Conservation (phyloP, 768 basidiomycete genomes). For the Mycena galericulata region DNA sequence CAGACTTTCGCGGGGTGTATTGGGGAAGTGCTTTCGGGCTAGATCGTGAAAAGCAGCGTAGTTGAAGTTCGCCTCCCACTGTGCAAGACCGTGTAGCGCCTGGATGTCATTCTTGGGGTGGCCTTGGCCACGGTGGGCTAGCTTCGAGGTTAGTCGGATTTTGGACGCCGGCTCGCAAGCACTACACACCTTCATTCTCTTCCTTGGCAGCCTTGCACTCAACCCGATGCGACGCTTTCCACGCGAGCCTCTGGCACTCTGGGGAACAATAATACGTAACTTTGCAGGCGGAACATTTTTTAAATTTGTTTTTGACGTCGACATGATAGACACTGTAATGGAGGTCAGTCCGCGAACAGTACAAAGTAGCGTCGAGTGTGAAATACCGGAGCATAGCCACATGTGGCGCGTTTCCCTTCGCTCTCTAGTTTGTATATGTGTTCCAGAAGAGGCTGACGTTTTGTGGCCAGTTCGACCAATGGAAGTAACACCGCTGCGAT, state of each 20-base stretch:
- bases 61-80: conserved; percentile 43
- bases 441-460: neutral
- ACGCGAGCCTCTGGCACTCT: conserved; percentile 49
- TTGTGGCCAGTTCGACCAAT: too few species aligned
- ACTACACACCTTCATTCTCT: conserved; percentile 45
- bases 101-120: conserved; percentile 45
- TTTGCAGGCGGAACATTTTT: conserved; percentile 47
- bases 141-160: neutral
- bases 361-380: too few species aligned
- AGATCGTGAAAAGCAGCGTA: conserved; percentile 38
- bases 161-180: neutral
- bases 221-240: conserved; percentile 50
- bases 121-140: conserved; percentile 47
- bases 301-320: conserved; percentile 46
- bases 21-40: conserved; percentile 41
- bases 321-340: conserved; percentile 47
- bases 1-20: conserved; percentile 36
- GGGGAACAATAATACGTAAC: conserved; percentile 52
- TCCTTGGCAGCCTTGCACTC: conserved; percentile 49
- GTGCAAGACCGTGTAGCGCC: conserved; percentile 48
- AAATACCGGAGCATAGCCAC: conserved; percentile 49
- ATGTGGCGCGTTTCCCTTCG: conserved; percentile 44
- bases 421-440: conserved; percentile 13
- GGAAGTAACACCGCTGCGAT: too few species aligned
- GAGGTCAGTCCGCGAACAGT: neutral